These are phyloP conservation scores for Annona cherimola DNA, from an alignment of 164 flowering plant genomes.

Conservation along the genomic window DNA sequence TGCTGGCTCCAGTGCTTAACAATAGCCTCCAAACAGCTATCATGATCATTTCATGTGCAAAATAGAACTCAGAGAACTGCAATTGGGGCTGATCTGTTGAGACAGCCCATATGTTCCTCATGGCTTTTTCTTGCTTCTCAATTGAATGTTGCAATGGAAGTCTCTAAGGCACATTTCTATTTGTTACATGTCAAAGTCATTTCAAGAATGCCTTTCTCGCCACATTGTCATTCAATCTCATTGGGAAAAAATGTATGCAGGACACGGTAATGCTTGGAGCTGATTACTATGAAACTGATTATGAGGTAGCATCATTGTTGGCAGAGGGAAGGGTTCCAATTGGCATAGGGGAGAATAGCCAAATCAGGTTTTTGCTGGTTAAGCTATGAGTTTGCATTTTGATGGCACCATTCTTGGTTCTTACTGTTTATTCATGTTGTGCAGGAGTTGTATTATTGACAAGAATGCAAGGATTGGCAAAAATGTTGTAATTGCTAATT, in stretches of 20 bases:
- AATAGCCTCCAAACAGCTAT: not conserved
- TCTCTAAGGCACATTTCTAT: too few relatives aligned
- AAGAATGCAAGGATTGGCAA: conserved; percentile 91
- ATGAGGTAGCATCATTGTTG: conserved; percentile 51
- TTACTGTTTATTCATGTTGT: conserved; percentile 6
- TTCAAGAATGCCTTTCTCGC: not conserved
- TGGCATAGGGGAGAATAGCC: conserved; percentile 88
- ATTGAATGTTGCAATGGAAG: too few relatives aligned
- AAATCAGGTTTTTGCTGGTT: conserved; percentile 46
- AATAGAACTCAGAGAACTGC: not conserved
- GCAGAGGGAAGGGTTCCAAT: conserved; percentile 89
- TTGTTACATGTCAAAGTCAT: too few relatives aligned
- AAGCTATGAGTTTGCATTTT: conserved; percentile 1
- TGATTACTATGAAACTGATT: conserved; percentile 78
- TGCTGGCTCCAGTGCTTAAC: not conserved
- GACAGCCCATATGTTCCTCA: too few relatives aligned
- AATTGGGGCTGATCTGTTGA: not conserved
- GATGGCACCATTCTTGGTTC: not conserved
- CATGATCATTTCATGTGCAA: not conserved
- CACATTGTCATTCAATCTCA: not conserved
- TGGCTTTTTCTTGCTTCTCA: too few relatives aligned
- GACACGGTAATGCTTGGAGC: conserved; percentile 99
- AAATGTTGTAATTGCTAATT: conserved; percentile 68
- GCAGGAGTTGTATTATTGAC: conserved; percentile 86
- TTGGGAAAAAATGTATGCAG: conserved; percentile 31